Percentiles rank a stretch among this genome's conserved stretches.
phyloP scores from a whole-genome alignment of 176 grass and related monocot species.

The Eleusine coracana region DNA sequence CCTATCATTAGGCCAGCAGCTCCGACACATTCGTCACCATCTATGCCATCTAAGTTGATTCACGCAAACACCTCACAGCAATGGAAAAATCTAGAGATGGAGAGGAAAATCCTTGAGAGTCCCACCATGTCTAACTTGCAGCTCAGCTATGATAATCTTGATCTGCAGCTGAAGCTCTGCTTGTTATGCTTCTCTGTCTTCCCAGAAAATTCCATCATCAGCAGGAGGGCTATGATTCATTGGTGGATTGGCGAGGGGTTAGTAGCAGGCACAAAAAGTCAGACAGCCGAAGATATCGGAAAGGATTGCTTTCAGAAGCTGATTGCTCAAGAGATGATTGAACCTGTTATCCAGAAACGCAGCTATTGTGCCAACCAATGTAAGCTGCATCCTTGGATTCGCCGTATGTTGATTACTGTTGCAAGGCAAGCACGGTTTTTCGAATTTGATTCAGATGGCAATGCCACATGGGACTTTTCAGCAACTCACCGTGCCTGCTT shows the following conservation, averaged over 20 bases:
- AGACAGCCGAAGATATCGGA: conserved; percentile 41
- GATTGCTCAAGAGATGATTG: conserved; percentile 44
- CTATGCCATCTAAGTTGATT: background rate
- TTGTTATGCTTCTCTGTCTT: conserved; percentile 65
- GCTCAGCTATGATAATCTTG: conserved; percentile 62
- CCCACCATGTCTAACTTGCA: conserved; percentile 43
- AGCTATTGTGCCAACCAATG: conserved; percentile 38
- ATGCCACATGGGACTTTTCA: conserved; percentile 41
- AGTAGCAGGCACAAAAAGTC: conserved; percentile 39
- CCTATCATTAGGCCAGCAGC: conserved; percentile 20
- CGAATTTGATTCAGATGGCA: conserved; percentile 54
- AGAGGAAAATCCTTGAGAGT: conserved; percentile 53
- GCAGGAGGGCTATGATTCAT: conserved; percentile 62
- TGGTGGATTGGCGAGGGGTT: conserved; percentile 77
- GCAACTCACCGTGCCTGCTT: conserved; percentile 46
- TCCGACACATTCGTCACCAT: conserved; percentile 8
- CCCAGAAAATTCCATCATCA: conserved; percentile 63
- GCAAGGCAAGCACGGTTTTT: conserved; percentile 57
- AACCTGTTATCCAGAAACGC: conserved; percentile 41
- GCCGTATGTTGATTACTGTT: conserved; percentile 50
- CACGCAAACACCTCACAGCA: conserved; percentile 27
- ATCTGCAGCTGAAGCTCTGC: conserved; percentile 55
- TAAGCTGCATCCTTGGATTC: conserved; percentile 55
- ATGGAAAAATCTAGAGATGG: conserved; percentile 43
- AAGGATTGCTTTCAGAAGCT: conserved; percentile 46